Base-by-base conservation (phyloP, 176 grass and related monocot species). In the Ensete glaucum region DNA sequence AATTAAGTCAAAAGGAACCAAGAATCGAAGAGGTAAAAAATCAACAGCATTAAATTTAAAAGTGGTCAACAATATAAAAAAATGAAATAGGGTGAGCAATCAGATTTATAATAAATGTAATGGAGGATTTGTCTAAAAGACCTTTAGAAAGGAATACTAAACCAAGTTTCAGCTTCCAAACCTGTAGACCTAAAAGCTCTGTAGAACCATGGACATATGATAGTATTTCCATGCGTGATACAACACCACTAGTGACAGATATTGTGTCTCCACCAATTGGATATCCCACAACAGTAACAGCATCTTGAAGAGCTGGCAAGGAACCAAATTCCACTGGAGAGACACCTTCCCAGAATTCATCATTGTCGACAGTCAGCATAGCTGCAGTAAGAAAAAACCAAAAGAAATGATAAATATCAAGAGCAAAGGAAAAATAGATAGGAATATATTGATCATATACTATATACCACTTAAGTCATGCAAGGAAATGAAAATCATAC, bases 161-260 rank as follows among this genome's bases (percentile, higher is more conserved):
- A 48, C 16, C 16, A 67, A 64, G 50, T 13, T 51, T 65, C 19
- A 50, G 16, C 27, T 13, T 71, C 16, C 53, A n/a, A 51, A 98
- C 94, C 94, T 93, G 94, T 52, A 99, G 74, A 21, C 95, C 95
- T 69, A 94, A 85, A 82, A 99, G 95, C 67, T 99, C 91, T 22
- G 91, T 99, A 72, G 91, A 99, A 82, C 91, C 95, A 84, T 99
- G 95, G 80, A 94, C 95, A 82, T 99, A 99, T 9, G 95, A 99
- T 67, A 99, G 88, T 81, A 99, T 91, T 81, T 99, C 95, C 59
- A 99, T 99, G 52, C 95, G 90, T 56, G 95, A 99, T 53, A 99
- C 91, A 23, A 99, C 95, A 71, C 95, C 95, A 79, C 91, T 99
- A 53, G 95, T 99, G 53, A 99, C 95, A 1, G 95, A 99, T 77